Conservation (phyloP, 257 asterid genomes). For the Solanum pennellii region DNA sequence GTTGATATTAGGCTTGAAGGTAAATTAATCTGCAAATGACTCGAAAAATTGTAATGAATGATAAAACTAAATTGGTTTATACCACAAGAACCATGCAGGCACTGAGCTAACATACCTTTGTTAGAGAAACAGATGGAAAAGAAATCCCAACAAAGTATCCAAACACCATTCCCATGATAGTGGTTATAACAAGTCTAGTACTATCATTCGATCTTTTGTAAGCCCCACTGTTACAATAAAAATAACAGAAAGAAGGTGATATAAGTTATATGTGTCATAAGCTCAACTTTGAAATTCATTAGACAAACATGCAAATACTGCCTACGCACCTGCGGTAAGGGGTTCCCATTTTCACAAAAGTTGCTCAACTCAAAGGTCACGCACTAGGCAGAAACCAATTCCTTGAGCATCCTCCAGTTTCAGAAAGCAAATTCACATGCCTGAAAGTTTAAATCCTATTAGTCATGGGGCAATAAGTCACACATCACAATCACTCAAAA, state of each 20-base stretch:
- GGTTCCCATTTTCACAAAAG: conserved; percentile 65
- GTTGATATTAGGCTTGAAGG: conserved; percentile 69
- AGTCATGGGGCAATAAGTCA: conserved; percentile 5
- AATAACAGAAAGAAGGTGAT: not conserved
- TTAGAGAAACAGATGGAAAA: conserved; percentile 74
- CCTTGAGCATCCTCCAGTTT: conserved; percentile 33
- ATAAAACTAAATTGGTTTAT: not conserved
- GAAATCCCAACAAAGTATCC: conserved; percentile 93
- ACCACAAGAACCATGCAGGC: not conserved
- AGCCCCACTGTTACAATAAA: conserved; percentile 55
- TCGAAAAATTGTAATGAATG: conserved; percentile 2
- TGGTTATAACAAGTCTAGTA: conserved; percentile 60
- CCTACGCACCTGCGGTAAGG: conserved; percentile 59
- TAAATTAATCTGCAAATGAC: conserved; percentile 56
- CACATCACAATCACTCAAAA: not conserved
- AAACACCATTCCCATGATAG: conserved; percentile 81
- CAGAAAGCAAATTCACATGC: conserved; percentile 7
- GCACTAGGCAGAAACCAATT: conserved; percentile 43
- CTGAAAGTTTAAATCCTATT: conserved; percentile 3
- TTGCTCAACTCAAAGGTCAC: conserved; percentile 47
- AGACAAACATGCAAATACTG: not conserved
- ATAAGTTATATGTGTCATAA: not conserved
- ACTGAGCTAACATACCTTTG: conserved; percentile 46
- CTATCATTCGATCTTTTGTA: conserved; percentile 62
- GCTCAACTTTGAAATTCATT: not conserved